phyloP scores from a whole-genome alignment of 148 eudicot genomes.

The Rhododendron simsii region DNA sequence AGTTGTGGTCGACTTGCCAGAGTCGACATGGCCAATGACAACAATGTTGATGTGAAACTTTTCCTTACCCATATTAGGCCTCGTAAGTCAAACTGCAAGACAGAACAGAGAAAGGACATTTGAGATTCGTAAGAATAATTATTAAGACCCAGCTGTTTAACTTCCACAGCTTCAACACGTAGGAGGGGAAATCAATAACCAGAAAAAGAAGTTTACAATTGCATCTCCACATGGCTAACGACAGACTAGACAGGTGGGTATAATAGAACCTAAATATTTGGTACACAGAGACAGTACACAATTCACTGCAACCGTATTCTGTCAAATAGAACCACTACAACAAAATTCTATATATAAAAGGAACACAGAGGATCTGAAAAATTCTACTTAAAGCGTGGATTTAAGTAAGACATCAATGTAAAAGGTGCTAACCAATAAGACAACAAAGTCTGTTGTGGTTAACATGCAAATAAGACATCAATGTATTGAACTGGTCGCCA shows the following conservation, averaged over 20 bases:
- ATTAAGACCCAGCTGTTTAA: neutral
- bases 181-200: neutral
- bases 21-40: constrained; percentile 37
- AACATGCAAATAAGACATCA: neutral
- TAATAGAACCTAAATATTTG: neutral
- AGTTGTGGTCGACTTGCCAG: constrained; percentile 38
- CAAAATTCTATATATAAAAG: neutral
- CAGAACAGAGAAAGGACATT: neutral
- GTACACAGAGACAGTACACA: neutral
- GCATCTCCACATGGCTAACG: neutral
- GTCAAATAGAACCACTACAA: neutral
- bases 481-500: neutral
- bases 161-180: neutral
- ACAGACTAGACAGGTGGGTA: neutral
- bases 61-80: constrained; percentile 22
- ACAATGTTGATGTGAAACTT: constrained; percentile 29
- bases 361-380: neutral
- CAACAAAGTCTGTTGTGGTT: too few relatives aligned
- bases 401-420: too few relatives aligned
- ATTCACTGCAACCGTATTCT: neutral
- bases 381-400: too few relatives aligned
- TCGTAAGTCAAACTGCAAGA: neutral
- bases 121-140: neutral
- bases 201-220: neutral
- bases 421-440: neutral